Evolutionary conservation across 306 rosid genomes (phyloP).

Genomic region (Macrotyloma uniflorum): DNA sequence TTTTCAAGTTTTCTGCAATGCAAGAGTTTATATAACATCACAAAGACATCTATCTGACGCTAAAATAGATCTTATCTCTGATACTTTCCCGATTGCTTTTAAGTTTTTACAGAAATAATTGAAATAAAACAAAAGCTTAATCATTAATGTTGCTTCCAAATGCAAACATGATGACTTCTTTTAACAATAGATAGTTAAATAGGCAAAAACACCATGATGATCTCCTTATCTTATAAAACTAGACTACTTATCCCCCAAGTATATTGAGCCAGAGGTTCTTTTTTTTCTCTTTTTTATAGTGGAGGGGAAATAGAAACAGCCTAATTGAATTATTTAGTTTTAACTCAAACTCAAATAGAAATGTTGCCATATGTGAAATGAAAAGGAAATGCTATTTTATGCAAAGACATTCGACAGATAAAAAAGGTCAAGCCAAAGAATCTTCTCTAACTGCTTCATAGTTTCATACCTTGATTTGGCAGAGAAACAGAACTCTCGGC

Average conservation of each 20-base stretch:
- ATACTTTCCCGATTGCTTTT: not conserved
- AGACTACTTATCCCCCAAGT: not conserved
- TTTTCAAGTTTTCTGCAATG: not conserved
- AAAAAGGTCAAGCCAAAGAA: not conserved
- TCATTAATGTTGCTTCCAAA: not conserved
- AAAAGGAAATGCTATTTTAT: slow-evolving; percentile 1
- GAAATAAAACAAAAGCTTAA: not conserved
- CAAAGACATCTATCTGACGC: not conserved
- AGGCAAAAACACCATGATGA: not conserved
- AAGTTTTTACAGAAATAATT: not conserved
- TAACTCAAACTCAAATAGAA: not conserved
- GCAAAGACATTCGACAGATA: not conserved
- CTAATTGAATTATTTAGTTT: not conserved
- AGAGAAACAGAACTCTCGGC: slow-evolving; percentile 38
- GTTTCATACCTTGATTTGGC: slow-evolving; percentile 58
- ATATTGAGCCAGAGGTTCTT: not conserved
- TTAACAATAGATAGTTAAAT: not conserved
- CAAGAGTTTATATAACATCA: not conserved
- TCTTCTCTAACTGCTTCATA: not conserved
- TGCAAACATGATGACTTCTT: not conserved
- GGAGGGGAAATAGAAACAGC: not conserved
- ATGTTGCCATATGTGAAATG: not conserved
- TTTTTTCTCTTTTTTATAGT: not conserved
- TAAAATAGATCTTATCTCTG: not conserved
- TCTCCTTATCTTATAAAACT: not conserved